A percentile compares a stretch with the other conserved stretches of the same genome.
Evolutionary conservation across 257 asterid species (phyloP).

Genomic region (Striga asiatica): DNA sequence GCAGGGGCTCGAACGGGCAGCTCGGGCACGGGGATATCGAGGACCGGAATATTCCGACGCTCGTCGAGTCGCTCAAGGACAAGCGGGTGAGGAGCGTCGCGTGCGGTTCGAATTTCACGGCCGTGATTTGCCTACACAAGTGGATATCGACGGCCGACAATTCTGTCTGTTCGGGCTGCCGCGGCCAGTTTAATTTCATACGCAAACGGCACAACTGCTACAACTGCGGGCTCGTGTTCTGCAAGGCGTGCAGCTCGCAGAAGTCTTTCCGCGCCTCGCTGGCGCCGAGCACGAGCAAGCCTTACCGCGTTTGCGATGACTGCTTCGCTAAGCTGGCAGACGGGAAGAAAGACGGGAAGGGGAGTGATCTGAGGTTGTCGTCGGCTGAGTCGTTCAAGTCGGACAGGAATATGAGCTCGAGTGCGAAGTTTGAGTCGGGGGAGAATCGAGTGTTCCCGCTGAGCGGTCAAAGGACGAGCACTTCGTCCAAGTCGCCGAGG

Average conservation of each 20-base stretch:
- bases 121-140: conserved; percentile 67
- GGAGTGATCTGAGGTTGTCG: conserved; percentile 39
- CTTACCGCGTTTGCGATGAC: conserved; percentile 92
- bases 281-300: conserved; percentile 66
- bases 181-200: conserved; percentile 55
- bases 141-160: conserved; percentile 59
- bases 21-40: conserved; percentile 66
- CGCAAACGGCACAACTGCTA: conserved; percentile 87
- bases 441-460: conserved; percentile 32
- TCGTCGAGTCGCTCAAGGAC: conserved; percentile 53
- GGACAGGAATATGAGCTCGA: conserved; percentile 28
- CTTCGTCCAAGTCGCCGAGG: conserved; percentile 43
- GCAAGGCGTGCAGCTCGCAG: conserved; percentile 59
- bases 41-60: conserved; percentile 48
- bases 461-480: conserved; percentile 27
- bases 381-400: conserved; percentile 54
- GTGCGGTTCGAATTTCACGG: conserved; percentile 73
- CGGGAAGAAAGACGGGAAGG: conserved; percentile 36
- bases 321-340: conserved; percentile 63
- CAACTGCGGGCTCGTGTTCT: conserved; percentile 84
- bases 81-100: conserved; percentile 62
- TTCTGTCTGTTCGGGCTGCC: conserved; percentile 69
- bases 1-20: conserved; percentile 71
- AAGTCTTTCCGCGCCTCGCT: conserved; percentile 68
- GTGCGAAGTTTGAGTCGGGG: conserved; percentile 19